Evolutionary conservation across 1,284 basidiomycete species (phyloP), one percentile per base, ranked within the genome.

Genomic region (Athelia sp.): DNA sequence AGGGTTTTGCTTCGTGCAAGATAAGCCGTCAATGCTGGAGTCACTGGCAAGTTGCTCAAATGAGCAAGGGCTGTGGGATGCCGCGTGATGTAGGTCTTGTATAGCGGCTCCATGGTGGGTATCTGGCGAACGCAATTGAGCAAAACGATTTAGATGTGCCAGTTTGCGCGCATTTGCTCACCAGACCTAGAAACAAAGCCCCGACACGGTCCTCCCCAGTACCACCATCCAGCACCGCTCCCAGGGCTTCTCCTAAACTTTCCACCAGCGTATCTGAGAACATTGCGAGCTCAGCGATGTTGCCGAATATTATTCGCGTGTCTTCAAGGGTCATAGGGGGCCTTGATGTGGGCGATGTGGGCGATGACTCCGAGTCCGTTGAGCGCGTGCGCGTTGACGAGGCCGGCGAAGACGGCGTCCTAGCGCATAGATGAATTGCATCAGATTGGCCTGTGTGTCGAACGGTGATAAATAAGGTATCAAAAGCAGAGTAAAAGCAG

Each of bases 61-160:
- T 90, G 88, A 18, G 79, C 72, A 49, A 90, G 75, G 2, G 93
- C 90, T 3, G 76, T 76, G 1, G 89, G 78, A 62, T 97, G 93
- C 36, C 86, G 81, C 3, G 90, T 88, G 65, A 96, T 97, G 69
- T 97, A 97, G 21, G 79, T 74, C 61, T 82, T 87, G 67, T 93
- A 97, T n/a, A 87, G 79, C 3, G 79, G 78, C 60, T 91, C 87
- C 52, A 97, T 73, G 31, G 78, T 74, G 8, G 90, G 83, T n/a
- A n/a, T n/a, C n/a, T n/a, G n/a, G n/a, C n/a, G n/a, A n/a, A n/a
- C n/a, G n/a, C n/a, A n/a, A n/a, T 43, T 92, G 82, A 86, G 93
- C 59, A 1, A 29, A 23, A 32, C 21, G 24, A 51, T 24, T 34
- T 43, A 43, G 51, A 24, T 26, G 32, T 34, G 32, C 29, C 46